These are phyloP conservation scores for Papiliotrema nemorosa DNA, from an alignment of 1,284 basidiomycete species.

Conservation along the genomic window DNA sequence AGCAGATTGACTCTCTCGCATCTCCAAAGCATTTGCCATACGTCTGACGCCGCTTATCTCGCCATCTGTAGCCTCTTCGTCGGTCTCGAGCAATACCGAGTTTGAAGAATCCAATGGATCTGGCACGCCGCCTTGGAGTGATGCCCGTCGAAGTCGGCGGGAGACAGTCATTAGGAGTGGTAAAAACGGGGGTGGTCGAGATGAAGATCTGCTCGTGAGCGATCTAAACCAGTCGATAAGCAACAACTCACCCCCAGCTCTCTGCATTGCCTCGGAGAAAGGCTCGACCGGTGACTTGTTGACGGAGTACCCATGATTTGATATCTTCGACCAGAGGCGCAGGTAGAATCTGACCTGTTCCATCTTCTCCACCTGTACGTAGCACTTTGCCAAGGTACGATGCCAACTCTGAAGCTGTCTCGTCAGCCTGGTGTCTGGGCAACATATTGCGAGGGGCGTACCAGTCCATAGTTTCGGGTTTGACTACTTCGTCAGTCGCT, in stretches of 20 bases:
- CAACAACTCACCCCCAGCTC: conserved; percentile 28
- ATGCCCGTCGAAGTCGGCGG: conserved; percentile 33
- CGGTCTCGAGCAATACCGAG: conserved; percentile 30
- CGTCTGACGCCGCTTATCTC: conserved; percentile 32
- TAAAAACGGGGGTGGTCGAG: conserved; percentile 40
- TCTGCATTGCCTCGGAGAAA: conserved; percentile 33
- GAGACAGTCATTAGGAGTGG: conserved; percentile 36
- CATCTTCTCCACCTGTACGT: conserved; percentile 37
- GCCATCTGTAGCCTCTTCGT: conserved; percentile 14
- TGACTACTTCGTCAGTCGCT: conserved; percentile 10
- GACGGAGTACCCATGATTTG: conserved; percentile 39
- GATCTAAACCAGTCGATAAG: too few relatives aligned
- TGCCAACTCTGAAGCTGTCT: conserved; percentile 31
- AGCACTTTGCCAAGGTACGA: conserved; percentile 33
- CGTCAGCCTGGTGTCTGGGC: conserved; percentile 3
- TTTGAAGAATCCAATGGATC: conserved; percentile 10
- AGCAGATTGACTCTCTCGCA: conserved; percentile 17
- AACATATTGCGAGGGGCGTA: conserved; percentile 8
- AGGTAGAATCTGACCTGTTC: conserved; percentile 34
- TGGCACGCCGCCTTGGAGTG: conserved; percentile 15
- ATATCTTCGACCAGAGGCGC: conserved; percentile 40
- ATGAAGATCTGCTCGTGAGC: conserved; percentile 11
- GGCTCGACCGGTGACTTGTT: conserved; percentile 31
- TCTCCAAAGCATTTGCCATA: conserved; percentile 38
- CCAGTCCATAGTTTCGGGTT: conserved; percentile 38